Evolutionary conservation across 805 yeast genomes (phyloP).

Genomic region (Wickerhamiella australiensis): DNA sequence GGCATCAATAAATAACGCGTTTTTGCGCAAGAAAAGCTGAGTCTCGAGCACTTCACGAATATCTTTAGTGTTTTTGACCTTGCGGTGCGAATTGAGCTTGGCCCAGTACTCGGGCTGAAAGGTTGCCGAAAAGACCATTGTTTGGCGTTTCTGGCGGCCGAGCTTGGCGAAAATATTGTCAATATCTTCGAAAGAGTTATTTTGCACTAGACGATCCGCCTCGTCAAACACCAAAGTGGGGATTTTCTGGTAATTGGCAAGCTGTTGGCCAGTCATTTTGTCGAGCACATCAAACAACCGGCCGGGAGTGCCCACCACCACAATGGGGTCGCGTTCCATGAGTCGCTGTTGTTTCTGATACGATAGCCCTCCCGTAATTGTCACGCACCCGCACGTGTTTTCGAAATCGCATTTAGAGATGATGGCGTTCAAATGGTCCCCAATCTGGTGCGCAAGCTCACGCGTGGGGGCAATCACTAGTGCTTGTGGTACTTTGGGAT

Average conservation of each 20-base stretch:
- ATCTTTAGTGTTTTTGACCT: conserved; percentile 34
- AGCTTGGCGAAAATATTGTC: conserved; percentile 65
- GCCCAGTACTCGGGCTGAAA: conserved; percentile 73
- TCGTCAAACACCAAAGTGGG: conserved; percentile 70
- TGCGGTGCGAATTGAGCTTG: conserved; percentile 42
- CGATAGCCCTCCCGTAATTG: conserved; percentile 89
- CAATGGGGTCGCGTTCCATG: conserved; percentile 53
- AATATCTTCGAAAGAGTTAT: conserved; percentile 91
- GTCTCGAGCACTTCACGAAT: conserved; percentile 52
- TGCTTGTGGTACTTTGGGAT: conserved; percentile 33
- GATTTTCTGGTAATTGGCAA: conserved; percentile 32
- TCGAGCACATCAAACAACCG: conserved; percentile 64
- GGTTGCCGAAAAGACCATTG: conserved; percentile 90
- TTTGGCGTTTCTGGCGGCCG: conserved; percentile 50
- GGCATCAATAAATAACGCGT: conserved; percentile 66
- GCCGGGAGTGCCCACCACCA: conserved; percentile 92
- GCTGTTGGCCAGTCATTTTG: conserved; percentile 31
- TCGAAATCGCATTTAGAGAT: conserved; percentile 10
- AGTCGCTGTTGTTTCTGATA: conserved; percentile 86
- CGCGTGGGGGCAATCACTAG: conserved; percentile 89
- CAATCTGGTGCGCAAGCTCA: conserved; percentile 90
- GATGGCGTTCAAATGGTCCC: conserved; percentile 50
- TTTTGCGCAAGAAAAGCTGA: conserved; percentile 57
- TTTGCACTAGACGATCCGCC: conserved; percentile 89
- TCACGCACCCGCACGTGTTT: conserved; percentile 41